Percentiles rank a stretch among this genome's conserved stretches.
phyloP scores from a whole-genome alignment of 306 rosid genomes.

The Fragaria ananassa region DNA sequence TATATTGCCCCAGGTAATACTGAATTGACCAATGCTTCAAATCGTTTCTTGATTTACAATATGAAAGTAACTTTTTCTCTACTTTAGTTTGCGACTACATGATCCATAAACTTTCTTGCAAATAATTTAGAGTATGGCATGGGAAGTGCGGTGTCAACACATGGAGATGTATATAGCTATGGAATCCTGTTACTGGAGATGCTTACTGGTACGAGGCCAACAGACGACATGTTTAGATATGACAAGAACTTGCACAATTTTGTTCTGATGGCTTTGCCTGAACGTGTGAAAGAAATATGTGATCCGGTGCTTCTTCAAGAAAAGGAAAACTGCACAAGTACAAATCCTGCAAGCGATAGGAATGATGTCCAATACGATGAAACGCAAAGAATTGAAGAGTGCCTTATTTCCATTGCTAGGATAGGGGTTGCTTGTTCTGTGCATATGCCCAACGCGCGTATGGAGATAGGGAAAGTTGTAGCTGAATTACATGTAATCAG shows the following conservation, averaged over 20 bases:
- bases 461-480: not conserved
- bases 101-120: not conserved
- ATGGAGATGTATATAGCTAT: not conserved
- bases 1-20: not conserved
- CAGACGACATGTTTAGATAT: conserved; percentile 25
- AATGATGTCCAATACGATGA: not conserved
- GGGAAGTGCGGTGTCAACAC: not conserved
- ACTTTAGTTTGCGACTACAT: not conserved
- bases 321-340: not conserved
- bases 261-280: conserved; percentile 19
- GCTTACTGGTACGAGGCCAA: conserved; percentile 23
- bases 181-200: not conserved
- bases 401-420: conserved; percentile 19
- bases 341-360: not conserved
- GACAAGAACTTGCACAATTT: conserved; percentile 28
- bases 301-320: conserved; percentile 4
- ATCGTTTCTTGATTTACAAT: not conserved
- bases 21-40: not conserved
- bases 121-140: not conserved
- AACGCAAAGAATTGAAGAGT: not conserved
- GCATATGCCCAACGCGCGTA: not conserved
- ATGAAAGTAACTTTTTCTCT: not conserved
- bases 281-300: not conserved
- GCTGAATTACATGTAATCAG: not conserved
- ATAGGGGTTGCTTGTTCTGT: conserved; percentile 24